A percentile compares a stretch with the other conserved stretches of the same genome.
These are phyloP conservation scores for Nicotiana sylvestris DNA, from an alignment of 257 asterid species.

Conservation along the genomic window DNA sequence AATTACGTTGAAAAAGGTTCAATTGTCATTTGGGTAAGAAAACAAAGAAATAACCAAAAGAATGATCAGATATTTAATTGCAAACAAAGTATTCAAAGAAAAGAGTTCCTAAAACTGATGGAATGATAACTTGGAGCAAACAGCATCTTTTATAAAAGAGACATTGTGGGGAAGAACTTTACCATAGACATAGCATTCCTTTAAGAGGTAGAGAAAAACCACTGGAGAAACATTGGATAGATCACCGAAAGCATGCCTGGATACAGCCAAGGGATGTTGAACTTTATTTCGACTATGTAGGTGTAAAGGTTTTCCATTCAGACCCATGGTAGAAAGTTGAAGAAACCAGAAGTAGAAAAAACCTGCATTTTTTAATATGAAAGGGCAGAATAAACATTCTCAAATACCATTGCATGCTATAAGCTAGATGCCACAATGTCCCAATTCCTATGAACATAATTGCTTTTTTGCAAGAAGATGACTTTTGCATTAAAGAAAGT, in stretches of 20 bases:
- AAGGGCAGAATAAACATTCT: not conserved
- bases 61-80: not conserved
- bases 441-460: not conserved
- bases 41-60: slow-evolving; percentile 3
- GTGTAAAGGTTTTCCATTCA: slow-evolving; percentile 30
- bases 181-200: slow-evolving; percentile 71
- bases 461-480: not conserved
- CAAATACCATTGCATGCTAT: not conserved
- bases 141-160: not conserved
- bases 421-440: not conserved
- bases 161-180: slow-evolving; percentile 16
- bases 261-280: slow-evolving; percentile 30
- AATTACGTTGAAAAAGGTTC: not conserved
- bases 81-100: not conserved
- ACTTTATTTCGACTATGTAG: slow-evolving; percentile 19
- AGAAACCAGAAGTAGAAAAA: slow-evolving; percentile 28
- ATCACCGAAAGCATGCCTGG: slow-evolving; percentile 68
- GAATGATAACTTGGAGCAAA: not conserved
- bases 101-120: not conserved
- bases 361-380: slow-evolving; percentile 12
- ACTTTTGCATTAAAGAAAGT: not conserved
- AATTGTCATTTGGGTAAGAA: not conserved
- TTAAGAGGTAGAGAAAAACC: slow-evolving; percentile 76
- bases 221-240: slow-evolving; percentile 76
- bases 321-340: slow-evolving; percentile 30